These are phyloP conservation scores for Backusella liffmaniae DNA, from an alignment of 192 early-diverging fungal genomes.

Conservation along the genomic window DNA sequence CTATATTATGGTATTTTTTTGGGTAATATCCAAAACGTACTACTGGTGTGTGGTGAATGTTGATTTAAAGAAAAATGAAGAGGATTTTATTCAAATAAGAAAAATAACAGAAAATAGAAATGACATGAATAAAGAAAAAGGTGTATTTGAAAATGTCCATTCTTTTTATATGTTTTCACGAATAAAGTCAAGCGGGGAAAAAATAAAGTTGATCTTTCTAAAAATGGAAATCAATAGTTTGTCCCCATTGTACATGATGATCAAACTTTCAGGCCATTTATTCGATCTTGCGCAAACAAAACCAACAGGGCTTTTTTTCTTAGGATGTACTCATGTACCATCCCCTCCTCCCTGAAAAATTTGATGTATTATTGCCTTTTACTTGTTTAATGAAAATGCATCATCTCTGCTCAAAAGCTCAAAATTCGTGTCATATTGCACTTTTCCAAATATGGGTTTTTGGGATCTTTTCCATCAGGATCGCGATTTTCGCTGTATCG, in stretches of 20 bases:
- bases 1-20: neutral
- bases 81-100: neutral
- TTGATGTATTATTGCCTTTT: neutral
- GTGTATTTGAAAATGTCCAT: neutral
- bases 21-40: neutral
- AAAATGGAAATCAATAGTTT: neutral
- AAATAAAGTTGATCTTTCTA: neutral
- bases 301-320: neutral
- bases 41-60: neutral
- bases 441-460: neutral
- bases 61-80: neutral
- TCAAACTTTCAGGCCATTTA: neutral
- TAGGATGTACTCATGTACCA: neutral
- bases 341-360: neutral
- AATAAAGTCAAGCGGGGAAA: neutral
- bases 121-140: neutral
- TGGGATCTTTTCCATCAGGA: neutral
- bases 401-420: neutral
- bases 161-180: constrained; percentile 3
- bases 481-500: neutral
- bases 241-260: neutral
- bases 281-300: neutral
- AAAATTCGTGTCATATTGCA: neutral
- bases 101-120: neutral
- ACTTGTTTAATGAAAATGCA: neutral